Evolutionary conservation across 177 flowering plant species (phyloP).

Genomic region (Telopea speciosissima): DNA sequence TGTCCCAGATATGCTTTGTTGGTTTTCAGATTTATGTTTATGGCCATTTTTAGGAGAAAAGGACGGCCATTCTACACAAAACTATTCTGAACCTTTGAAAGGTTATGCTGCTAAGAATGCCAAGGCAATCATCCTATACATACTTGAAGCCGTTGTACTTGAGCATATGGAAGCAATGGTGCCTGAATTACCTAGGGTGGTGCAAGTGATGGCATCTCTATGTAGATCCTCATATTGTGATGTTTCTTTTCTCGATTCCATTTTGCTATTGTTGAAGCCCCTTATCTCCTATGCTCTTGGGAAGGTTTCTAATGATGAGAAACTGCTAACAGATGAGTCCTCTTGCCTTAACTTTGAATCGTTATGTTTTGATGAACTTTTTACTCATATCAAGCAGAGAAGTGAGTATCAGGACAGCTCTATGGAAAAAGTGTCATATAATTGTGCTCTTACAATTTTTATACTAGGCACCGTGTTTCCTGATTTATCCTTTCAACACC

Average conservation of each 20-base stretch:
- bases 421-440: conserved; percentile 19
- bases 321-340: conserved; percentile 37
- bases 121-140: conserved; percentile 60
- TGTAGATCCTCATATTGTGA: conserved; percentile 69
- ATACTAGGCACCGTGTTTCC: conserved; percentile 60
- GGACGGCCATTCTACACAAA: conserved; percentile 18
- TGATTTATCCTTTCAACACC: conserved; percentile 56
- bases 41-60: conserved; percentile 48
- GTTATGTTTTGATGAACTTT: conserved; percentile 73
- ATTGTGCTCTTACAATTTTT: conserved; percentile 52
- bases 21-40: conserved; percentile 82
- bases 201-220: conserved; percentile 58
- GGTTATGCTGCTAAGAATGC: conserved; percentile 82
- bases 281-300: conserved; percentile 67
- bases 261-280: conserved; percentile 60
- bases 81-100: conserved; percentile 34
- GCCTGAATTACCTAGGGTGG: conserved; percentile 76
- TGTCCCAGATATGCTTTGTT: conserved; percentile 75
- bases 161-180: conserved; percentile 94
- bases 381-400: conserved; percentile 30
- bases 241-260: conserved; percentile 63
- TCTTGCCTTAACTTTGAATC: conserved; percentile 77
- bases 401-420: conserved; percentile 23
- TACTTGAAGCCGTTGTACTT: conserved; percentile 67
- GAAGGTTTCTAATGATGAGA: conserved; percentile 56